Percentiles rank a stretch among this genome's conserved stretches.
Evolutionary conservation across 345 rosid species (phyloP).

Genomic region (Citrus hindsii): DNA sequence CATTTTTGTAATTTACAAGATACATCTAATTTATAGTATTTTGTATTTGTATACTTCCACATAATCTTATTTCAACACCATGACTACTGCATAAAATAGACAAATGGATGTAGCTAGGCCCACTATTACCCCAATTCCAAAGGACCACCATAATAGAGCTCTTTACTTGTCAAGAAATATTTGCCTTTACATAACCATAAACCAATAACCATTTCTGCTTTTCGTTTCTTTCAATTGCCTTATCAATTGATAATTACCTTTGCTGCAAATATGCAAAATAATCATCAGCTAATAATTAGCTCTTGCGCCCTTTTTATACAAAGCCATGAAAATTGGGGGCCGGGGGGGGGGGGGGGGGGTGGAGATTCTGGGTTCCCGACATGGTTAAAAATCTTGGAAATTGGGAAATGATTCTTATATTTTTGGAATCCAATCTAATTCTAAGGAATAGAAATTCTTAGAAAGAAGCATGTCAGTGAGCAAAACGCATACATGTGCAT

Average conservation of each 20-base stretch:
- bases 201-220: constrained; percentile 29
- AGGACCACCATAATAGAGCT: neutral
- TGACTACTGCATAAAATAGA: no score
- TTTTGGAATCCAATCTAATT: neutral
- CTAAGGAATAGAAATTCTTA: neutral
- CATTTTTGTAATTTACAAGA: no score
- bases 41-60: no score
- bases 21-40: no score
- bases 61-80: no score
- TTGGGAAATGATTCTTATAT: constrained; percentile 6
- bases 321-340: neutral
- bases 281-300: neutral
- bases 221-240: constrained; percentile 23
- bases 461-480: constrained; percentile 23
- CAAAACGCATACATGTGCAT: constrained; percentile 18
- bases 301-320: neutral
- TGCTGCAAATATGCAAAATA: constrained; percentile 3
- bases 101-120: no score
- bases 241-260: constrained; percentile 23
- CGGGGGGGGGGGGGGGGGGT: no score
- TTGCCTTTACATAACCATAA: neutral
- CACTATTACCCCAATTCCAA: neutral
- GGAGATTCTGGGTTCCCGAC: neutral
- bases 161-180: neutral
- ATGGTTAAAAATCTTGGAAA: constrained; percentile 6